Base-by-base conservation (phyloP, 495 filamentous ascomycete species). In the Trichocladium uniseriatum region DNA sequence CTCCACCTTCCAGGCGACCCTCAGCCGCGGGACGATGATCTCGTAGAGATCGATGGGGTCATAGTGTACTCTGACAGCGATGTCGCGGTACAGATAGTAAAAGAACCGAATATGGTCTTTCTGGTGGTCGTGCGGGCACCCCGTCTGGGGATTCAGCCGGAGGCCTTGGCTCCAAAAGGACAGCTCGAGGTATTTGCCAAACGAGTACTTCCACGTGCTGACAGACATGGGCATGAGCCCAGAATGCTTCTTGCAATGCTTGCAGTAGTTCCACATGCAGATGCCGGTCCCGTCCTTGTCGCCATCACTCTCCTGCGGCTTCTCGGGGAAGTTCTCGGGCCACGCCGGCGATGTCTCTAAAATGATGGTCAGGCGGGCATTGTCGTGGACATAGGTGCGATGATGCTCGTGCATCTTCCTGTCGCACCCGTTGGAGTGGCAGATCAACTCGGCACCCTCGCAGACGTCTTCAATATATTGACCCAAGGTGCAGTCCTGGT, bases 261-360 rank as follows among this genome's bases (percentile, higher is more conserved):
- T 92, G 70, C 94, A 99, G 49, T 81, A 84, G 53, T 88, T 95
- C 94, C 94, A 99, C 92, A 99, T 97, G 57, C 89, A 74, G 41
- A 99, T 91, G 8, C 80, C 84, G 45, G 61, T 64, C n/a, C 59
- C 61, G n/a, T 62, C 58, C 14, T 60, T 56, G 35, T 62, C 61
- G 40, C 52, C 53, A 18, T 57, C 55, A 5, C 43, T 49, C 39
- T 54, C 87, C 73, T 55, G 60, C 15, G 51, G 60, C 36, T 60
- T 63, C 11, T 65, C 62, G 1, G 64, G 55, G 43, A 89, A 79
- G 42, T 57, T 56, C 15, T 65, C 58, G 38, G 67, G 61, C 60
- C 66, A 61, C 6, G 54, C 59, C 41, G 65, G 61, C 22, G 83
- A 81, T 22, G 79, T 83, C 61, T 94, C 82, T 19, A 94, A 80